Evolutionary conservation across 2,329 filamentous ascomycete genomes (phyloP), one percentile per base, ranked within the genome.

Genomic region (Sclerotinia borealis): DNA sequence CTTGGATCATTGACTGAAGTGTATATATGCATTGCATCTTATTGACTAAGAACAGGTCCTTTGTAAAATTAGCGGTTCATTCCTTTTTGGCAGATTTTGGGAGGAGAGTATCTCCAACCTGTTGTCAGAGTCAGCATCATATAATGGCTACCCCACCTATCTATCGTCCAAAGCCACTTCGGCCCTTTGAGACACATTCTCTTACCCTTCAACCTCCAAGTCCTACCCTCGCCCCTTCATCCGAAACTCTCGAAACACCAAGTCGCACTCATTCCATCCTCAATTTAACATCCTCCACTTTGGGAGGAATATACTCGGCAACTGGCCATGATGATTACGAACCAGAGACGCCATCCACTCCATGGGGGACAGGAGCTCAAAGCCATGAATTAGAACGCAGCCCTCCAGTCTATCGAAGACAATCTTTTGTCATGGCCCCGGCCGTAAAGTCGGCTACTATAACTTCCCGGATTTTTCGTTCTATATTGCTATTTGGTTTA

Each of bases 251-350:
- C 39, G 83, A 84, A 37, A 83, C 85, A 4, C 89, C 87, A 2
- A 79, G 68, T 36, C 86, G 91, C 64, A 90, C 88, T 29, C 86
- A 89, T 68, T 96, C 92, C 11, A 84, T 92, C 63, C 80, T 92
- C 72, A 96, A 97, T 74, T 82, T 99, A 65, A 96, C 92, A 4
- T 88, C 90, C 11, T 93, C 92, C 2, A 96, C 95, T 0, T 83
- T 99, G 6, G 90, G 89, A 69, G 93, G 95, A 61, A 99, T 99
- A 72, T 99, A 96, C 79, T 87, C 87, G 13, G 86, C 86, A 8
- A 84, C 85, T 0, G 81, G 83, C 37, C 83, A 83, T 64, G 79
- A 83, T 64, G 79, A 83, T 50, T 76, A 76, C 67, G 77, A 82
- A 68, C 75, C 79, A 71, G 64, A 71, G 13, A 86, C 87, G 66